phyloP scores from a whole-genome alignment of 129 eudicot species.

The Tanacetum coccineum region DNA sequence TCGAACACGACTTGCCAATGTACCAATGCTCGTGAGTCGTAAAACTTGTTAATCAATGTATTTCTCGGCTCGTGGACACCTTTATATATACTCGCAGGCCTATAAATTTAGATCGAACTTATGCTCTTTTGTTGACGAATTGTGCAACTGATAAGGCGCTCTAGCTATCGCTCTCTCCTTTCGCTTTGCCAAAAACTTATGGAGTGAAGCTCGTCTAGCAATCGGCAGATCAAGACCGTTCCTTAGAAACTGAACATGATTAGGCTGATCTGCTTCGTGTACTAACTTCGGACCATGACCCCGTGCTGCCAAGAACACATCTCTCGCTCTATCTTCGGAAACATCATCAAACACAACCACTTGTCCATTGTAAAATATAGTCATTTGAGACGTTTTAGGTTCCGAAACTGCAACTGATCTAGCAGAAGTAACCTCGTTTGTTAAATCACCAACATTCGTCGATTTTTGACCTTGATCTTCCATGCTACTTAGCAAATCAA shows the following conservation, averaged over 20 bases:
- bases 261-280: background rate
- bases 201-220: conserved; percentile 63
- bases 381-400: conserved; percentile 43
- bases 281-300: background rate
- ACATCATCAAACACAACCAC: conserved; percentile 55
- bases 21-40: too few relatives aligned
- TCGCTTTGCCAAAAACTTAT: conserved; percentile 63
- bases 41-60: too few relatives aligned
- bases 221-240: conserved; percentile 47
- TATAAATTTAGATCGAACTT: conserved; percentile 47
- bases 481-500: conserved; percentile 34
- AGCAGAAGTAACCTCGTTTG: conserved; percentile 17
- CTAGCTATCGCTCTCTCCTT: conserved; percentile 48
- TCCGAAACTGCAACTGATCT: conserved; percentile 19
- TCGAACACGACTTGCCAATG: too few relatives aligned
- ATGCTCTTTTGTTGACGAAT: conserved; percentile 13
- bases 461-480: conserved; percentile 6
- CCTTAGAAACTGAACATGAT: background rate
- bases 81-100: too few relatives aligned
- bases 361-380: conserved; percentile 61
- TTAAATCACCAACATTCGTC: conserved; percentile 3
- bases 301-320: conserved; percentile 36
- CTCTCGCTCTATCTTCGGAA: conserved; percentile 41
- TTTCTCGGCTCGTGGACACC: too few relatives aligned
- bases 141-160: conserved; percentile 34